Evolutionary conservation across 805 yeast genomes (phyloP), one percentile per base, ranked within the genome.

Genomic region (Ogataea paradorogensis): DNA sequence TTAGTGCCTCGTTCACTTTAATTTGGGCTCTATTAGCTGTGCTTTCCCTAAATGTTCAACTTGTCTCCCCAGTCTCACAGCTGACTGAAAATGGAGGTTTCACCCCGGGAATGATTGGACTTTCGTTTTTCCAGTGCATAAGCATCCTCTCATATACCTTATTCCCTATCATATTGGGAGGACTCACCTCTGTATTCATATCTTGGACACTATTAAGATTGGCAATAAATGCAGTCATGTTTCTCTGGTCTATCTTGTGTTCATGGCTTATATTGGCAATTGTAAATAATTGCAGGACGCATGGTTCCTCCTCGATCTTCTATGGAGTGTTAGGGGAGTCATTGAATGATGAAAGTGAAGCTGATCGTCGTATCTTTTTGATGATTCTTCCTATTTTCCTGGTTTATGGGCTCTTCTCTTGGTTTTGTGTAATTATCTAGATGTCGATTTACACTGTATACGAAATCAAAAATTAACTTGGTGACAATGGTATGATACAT

Each of bases 81-180:
- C 41, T 45, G 29, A 53, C 59, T 3, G 60, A 56, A 13, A 35
- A 43, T 15, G 60, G 61, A 14, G 51, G 50, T 14, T 14, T 49
- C 8, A 53, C 65, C 3, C 48, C 57, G 5, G 66, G 65, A 8
- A 56, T 61, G 3, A 52, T 64, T 22, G 70, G 69, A 27, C 65
- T 77, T 20, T 72, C 79, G 2, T 73, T 76, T 40, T 66, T 76
- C 65, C 75, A 76, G 28, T 76, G 81, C 35, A 62, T 77, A 22
- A 70, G 78, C 55, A 77, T 80, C 20, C 62, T 75, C 10, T 77
- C 80, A 2, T 77, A 77, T 58, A 68, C 78, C 18, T 58, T 74
- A 59, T 76, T 76, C 52, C 82, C 82, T 2, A 65, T 76, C 20
- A 66, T 71, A 2, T 46, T 71, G 7, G 80, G 81, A 3, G 75